Evolutionary conservation across 129 eudicot genomes (phyloP), one percentile per base, ranked within the genome.

Genomic region (Flaveria trinervia): DNA sequence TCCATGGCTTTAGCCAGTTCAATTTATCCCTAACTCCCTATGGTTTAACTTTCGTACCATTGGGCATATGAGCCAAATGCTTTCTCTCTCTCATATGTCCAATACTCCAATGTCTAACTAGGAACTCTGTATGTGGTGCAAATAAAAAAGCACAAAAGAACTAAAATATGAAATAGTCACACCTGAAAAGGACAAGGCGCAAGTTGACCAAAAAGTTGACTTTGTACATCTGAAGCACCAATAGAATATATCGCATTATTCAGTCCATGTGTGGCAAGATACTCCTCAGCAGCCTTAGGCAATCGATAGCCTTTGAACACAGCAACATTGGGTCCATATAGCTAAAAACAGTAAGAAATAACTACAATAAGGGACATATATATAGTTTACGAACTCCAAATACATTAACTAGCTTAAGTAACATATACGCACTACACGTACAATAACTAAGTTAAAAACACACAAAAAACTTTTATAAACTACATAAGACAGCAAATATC

Each of bases 181-280:
- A 95, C 99, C 96, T 89, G 96, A 79, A 89, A 84, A 30, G 98
- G 92, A 80, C 97, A 93, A 45, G 85, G 79, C 73, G 67, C 62
- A 67, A 93, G 91, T 65, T 80, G 89, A 54, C 99, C 99, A 82
- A 95, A 95, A 50, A 83, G 92, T 75, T 90, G 89, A 80, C 84
- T 76, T 74, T 85, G 92, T 77, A 89, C 85, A 57, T 83, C 82
- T 57, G 92, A 75, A 65, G 82, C 88, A 68, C 89, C 86, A 62
- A 91, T 71, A 15, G 94, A 84, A 82, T 84, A 89, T 15, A 85
- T 83, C 10, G 96, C 93, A 79, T 80, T 84, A 74, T 84, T 86
- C 25, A 95, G 96, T 73, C 99, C 99, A 36, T 76, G 86, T n/a
- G 91, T 82, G 55, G 88, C 79, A 39, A 95, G 92, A 77, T 82